Evolutionary conservation across 768 basidiomycete species (phyloP), one percentile per base, ranked within the genome.

Genomic region (Russula olivacea): DNA sequence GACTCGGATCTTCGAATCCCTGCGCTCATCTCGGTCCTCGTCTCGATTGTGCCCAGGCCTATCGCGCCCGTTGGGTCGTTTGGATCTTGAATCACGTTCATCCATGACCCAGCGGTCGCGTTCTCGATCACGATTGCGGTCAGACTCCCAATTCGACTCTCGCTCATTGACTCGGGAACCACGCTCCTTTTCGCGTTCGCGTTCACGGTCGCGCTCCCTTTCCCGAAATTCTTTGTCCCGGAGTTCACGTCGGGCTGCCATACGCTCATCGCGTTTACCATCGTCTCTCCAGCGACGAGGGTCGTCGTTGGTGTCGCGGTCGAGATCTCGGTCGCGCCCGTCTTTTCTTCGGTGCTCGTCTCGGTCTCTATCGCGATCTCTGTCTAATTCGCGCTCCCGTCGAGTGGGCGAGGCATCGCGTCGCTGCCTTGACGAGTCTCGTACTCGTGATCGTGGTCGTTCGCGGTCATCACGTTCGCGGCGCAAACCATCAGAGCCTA

Each of bases 271-370:
- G 52, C 89, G 81, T 72, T 83, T 88, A 17, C 89, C 89, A 67
- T 91, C 89, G 70, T 92, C 89, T 68, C 88, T 79, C 89, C 89
- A 92, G 63, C 85, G 83, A 57, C 90, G 79, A 28, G 85, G 76
- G 67, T 91, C 88, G 49, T 90, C 88, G 17, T 85, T 85, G n/a
- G 64, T 69, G 40, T 83, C 83, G 21, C 78, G 77, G 30, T 80
- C 81, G 53, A 73, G 64, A 58, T 81, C 79, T 55, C 68, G 71
- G 23, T 76, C 76, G 17, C 77, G 75, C 30, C 72, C 70, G 36
- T 78, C 78, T 67, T 76, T 74, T 41, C 78, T 79, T 19, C 79
- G 76, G 49, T 77, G 77, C 58, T 74, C 64, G 21, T 74, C 73
- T 58, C 69, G 66, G 59, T 74, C 74, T 38, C 71, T 64, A 30